A percentile compares a stretch with the other conserved stretches of the same genome.
Evolutionary conservation across 345 rosid genomes (phyloP).

Genomic region (Citrus inodora): DNA sequence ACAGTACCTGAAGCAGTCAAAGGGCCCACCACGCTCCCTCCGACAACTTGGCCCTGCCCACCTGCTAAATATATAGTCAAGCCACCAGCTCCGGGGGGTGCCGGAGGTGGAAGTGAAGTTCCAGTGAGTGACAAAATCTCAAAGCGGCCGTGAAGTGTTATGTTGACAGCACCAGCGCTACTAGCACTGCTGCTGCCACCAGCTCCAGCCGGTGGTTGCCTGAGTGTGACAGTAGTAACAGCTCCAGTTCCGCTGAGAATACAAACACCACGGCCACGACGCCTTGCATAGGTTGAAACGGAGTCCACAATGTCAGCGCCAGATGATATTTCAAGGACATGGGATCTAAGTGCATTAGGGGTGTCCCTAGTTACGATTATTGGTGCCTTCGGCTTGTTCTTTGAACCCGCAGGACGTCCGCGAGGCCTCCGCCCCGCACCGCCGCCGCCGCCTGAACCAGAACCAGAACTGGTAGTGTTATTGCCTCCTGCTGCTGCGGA

Average conservation of each 20-base stretch:
- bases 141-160: constrained; percentile 68
- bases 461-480: neutral
- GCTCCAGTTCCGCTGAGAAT: constrained; percentile 59
- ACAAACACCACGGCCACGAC: constrained; percentile 66
- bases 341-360: constrained; percentile 64
- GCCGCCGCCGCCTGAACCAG: no score
- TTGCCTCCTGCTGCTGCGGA: constrained; percentile 9
- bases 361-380: constrained; percentile 61
- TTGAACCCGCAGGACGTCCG: constrained; percentile 74
- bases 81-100: constrained; percentile 65
- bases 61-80: constrained; percentile 63
- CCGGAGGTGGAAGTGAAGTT: constrained; percentile 67
- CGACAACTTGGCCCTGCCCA: constrained; percentile 73
- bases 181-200: constrained; percentile 15
- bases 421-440: constrained; percentile 48
- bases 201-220: constrained; percentile 52
- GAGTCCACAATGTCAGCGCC: constrained; percentile 60
- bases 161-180: constrained; percentile 36
- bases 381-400: constrained; percentile 70
- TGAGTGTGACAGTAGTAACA: constrained; percentile 58
- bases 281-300: constrained; percentile 47
- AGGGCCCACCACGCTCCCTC: constrained; percentile 70
- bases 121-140: constrained; percentile 71
- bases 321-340: constrained; percentile 55
- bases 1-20: constrained; percentile 69